These are phyloP conservation scores for Vitis cinerea DNA, from an alignment of 164 flowering plant species.

Conservation along the genomic window DNA sequence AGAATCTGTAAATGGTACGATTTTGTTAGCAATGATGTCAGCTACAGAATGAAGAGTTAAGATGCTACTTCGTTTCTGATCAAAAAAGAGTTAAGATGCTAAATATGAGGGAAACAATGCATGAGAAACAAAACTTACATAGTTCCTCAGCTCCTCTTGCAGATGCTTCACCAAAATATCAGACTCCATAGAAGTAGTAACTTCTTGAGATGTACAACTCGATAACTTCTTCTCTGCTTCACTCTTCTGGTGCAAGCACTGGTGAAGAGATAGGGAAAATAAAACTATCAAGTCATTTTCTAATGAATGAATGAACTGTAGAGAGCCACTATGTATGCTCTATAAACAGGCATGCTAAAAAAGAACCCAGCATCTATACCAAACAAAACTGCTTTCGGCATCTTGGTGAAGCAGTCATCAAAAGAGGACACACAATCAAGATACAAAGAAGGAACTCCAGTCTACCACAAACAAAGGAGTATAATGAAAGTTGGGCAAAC, in stretches of 20 bases:
- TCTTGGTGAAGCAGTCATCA: neutral
- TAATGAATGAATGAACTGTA: neutral
- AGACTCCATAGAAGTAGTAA: slow-evolving; percentile 33
- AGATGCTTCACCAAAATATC: slow-evolving; percentile 73
- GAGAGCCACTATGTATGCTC: neutral
- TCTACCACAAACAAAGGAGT: neutral
- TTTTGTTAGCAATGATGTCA: neutral
- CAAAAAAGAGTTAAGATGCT: neutral
- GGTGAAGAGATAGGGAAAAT: slow-evolving; percentile 1
- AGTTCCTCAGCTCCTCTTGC: slow-evolving; percentile 78
- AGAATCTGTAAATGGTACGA: neutral
- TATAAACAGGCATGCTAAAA: neutral
- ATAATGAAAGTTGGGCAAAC: neutral
- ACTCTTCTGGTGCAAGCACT: slow-evolving; percentile 70
- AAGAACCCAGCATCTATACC: neutral
- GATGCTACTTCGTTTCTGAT: too few relatives aligned
- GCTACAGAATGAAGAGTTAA: neutral
- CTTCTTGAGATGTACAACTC: slow-evolving; percentile 38
- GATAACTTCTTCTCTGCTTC: slow-evolving; percentile 58
- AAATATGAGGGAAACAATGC: too few relatives aligned
- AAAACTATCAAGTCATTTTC: neutral
- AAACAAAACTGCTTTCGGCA: neutral
- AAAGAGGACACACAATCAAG: neutral
- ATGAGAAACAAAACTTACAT: slow-evolving; percentile 48
- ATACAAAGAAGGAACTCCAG: neutral